These are phyloP conservation scores for Priceomyces medius DNA, from an alignment of 805 yeast species.

Conservation along the genomic window DNA sequence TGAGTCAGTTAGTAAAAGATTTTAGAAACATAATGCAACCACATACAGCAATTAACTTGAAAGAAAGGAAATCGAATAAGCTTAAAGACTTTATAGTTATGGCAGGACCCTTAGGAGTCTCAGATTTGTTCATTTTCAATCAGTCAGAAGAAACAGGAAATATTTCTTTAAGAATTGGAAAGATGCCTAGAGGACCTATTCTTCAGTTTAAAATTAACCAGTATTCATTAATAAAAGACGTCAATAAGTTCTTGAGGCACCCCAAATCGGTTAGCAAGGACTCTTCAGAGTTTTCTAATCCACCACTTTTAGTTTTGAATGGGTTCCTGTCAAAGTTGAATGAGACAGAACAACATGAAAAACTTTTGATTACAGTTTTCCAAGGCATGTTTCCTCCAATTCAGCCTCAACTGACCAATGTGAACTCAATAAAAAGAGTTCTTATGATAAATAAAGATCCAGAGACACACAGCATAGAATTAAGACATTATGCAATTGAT, in stretches of 20 bases:
- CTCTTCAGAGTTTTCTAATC: slow-evolving; percentile 60
- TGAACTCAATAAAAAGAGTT: slow-evolving; percentile 77
- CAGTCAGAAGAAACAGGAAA: slow-evolving; percentile 77
- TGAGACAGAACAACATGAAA: slow-evolving; percentile 68
- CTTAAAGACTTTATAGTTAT: slow-evolving; percentile 94
- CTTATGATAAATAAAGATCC: slow-evolving; percentile 74
- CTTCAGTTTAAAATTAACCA: slow-evolving; percentile 73
- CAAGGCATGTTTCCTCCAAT: slow-evolving; percentile 96
- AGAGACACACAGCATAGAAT: slow-evolving; percentile 69
- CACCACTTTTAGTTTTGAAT: slow-evolving; percentile 90
- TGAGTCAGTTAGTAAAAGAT: slow-evolving; percentile 82
- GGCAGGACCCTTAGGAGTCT: slow-evolving; percentile 95
- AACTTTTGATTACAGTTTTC: slow-evolving; percentile 80
- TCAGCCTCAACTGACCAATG: slow-evolving; percentile 77
- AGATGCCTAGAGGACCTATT: slow-evolving; percentile 94
- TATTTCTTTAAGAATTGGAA: slow-evolving; percentile 77
- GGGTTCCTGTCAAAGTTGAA: slow-evolving; percentile 72
- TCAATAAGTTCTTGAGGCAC: slow-evolving; percentile 61
- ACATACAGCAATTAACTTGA: slow-evolving; percentile 85
- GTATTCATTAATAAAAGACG: slow-evolving; percentile 82
- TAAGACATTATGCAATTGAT: slow-evolving; percentile 87
- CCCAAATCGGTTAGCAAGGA: slow-evolving; percentile 79
- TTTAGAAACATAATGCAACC: slow-evolving; percentile 93
- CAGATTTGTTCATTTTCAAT: slow-evolving; percentile 83
- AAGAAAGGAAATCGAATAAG: slow-evolving; percentile 84